Percentiles rank a stretch among this genome's conserved stretches.
Conservation (phyloP, 352 stramenopile genomes). For the Globisporangium cystogenes region DNA sequence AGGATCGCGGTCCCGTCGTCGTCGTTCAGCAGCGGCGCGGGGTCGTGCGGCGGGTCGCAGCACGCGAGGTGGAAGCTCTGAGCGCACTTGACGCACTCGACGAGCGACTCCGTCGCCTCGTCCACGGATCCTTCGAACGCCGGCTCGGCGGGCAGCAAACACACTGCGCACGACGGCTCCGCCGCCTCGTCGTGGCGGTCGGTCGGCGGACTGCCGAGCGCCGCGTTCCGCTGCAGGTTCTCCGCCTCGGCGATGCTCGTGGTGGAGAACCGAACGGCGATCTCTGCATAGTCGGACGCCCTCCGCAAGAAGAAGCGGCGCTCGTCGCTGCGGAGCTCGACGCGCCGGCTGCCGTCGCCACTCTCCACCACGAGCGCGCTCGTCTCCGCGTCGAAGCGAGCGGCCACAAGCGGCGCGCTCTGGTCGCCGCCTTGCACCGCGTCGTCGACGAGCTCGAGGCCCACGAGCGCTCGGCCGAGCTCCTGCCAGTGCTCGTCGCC, state of each 20-base stretch:
- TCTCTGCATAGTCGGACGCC: constrained; percentile 4
- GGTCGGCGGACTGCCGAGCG: constrained; percentile 4
- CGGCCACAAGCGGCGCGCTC: neutral
- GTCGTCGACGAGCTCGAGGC: constrained; percentile 7
- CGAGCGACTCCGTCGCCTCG: constrained; percentile 26
- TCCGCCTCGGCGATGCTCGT: constrained; percentile 1
- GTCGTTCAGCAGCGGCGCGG: constrained; percentile 44
- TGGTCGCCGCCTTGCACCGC: neutral
- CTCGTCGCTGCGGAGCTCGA: constrained; percentile 1
- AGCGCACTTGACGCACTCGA: constrained; percentile 51
- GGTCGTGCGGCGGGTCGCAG: constrained; percentile 65
- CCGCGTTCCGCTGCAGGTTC: constrained; percentile 7
- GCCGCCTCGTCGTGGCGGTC: neutral
- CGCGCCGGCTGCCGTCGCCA: neutral
- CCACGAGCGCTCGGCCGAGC: constrained; percentile 10
- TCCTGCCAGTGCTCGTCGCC: neutral
- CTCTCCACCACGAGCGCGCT: constrained; percentile 3
- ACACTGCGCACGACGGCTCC: constrained; percentile 14
- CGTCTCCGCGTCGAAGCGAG: constrained; percentile 3
- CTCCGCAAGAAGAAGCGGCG: constrained; percentile 8
- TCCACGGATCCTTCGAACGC: neutral
- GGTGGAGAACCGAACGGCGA: constrained; percentile 9
- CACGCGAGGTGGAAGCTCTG: constrained; percentile 60
- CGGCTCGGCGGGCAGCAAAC: constrained; percentile 14
- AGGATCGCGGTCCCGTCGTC: constrained; percentile 54